Evolutionary conservation across 2,329 filamentous ascomycete species (phyloP), one percentile per base, ranked within the genome.

Genomic region (Aspergillus ochraceus): DNA sequence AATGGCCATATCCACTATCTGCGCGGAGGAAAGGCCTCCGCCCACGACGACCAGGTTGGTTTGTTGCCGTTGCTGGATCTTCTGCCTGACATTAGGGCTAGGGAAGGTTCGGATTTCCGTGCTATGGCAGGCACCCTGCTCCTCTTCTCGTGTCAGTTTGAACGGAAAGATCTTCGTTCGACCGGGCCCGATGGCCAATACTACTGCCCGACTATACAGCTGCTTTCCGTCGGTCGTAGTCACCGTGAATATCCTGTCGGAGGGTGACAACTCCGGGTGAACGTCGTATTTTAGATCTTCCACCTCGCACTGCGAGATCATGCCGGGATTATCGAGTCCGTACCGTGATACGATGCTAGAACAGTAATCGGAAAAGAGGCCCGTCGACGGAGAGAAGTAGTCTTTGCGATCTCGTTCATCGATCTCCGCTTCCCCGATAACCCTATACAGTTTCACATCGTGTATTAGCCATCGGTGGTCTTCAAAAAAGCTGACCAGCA

Each of bases 11-110:
- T 92, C 88, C 0, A 86, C 81, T 19, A 93, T 79, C 71, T 94
- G 91, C 0, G 90, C 89, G 22, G 89, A 90, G 0, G 90, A 92
- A 4, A 94, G 76, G 0, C 91, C 91, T 1, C 90, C 91, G 2
- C 90, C 90, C 4, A 94, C 81, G 9, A 94, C 82, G 8, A 92
- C 79, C 8, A 93, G 73, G 61, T 88, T 87, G 0, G 88, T 90
- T n/a, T 73, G 62, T 58, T 74, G 68, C 5, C 76, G 75, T 1
- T 75, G 72, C 6, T 78, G 75, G 10, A 91, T 84, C 58, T 86
- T 86, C 0, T 73, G 66, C 19, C 75, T 73, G 0, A 91, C 74
- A 2, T 81, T 69, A 0, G 77, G 72, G 53, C 84, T 82, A 0
- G 88, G 86, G 52, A 90, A 85, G 1, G 78, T 71, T 26, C 81